phyloP scores from a whole-genome alignment of 2,329 filamentous ascomycete genomes.

The Fusarium musae region DNA sequence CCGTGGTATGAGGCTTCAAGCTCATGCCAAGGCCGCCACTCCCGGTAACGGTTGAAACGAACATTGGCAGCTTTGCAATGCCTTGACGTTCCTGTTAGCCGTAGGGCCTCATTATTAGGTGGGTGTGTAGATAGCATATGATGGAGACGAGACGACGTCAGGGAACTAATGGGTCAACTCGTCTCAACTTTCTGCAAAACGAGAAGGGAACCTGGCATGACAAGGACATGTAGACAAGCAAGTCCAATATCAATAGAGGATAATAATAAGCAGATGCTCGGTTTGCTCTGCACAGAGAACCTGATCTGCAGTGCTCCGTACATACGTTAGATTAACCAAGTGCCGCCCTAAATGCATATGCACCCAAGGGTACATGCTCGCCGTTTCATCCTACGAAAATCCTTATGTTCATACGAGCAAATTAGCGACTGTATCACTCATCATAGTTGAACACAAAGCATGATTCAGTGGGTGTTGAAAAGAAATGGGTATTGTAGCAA shows the following conservation, averaged over 20 bases:
- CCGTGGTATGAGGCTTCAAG: slow-evolving; percentile 1
- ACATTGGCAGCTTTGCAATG: slow-evolving; percentile 18
- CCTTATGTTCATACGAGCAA: background rate
- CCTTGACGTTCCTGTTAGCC: slow-evolving; percentile 19
- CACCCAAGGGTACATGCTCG: background rate
- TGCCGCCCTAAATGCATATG: background rate
- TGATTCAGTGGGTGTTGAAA: background rate
- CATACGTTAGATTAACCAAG: background rate
- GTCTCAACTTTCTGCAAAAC: background rate
- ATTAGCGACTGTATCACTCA: background rate
- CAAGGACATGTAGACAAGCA: slow-evolving; percentile 3
- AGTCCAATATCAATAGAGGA: background rate
- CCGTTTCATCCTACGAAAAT: slow-evolving; percentile 5
- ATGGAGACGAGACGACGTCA: background rate
- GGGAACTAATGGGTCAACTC: background rate
- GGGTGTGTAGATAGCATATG: background rate
- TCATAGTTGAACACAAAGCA: background rate
- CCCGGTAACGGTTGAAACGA: slow-evolving; percentile 33
- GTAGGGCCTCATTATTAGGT: background rate
- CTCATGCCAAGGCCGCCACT: slow-evolving; percentile 32
- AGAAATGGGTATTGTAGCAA: slow-evolving; percentile 30
- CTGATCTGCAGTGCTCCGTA: background rate
- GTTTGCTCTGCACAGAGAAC: background rate
- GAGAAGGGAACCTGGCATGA: background rate
- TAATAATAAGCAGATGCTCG: background rate